Conservation (phyloP, 768 basidiomycete genomes). For the Naganishia vishniacii region DNA sequence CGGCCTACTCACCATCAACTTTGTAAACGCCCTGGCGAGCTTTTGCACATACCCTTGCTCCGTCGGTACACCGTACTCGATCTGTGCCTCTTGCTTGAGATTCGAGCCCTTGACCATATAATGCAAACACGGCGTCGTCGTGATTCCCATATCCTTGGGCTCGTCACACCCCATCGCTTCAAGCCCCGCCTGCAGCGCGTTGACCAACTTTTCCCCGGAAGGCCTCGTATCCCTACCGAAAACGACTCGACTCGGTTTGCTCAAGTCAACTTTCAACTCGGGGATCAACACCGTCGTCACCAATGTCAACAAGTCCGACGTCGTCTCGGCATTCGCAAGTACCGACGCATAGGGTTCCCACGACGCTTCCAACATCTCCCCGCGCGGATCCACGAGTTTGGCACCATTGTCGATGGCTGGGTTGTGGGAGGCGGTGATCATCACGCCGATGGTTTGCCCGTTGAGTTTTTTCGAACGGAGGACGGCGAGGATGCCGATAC, state of each 20-base stretch:
- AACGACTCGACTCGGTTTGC: constrained; percentile 71
- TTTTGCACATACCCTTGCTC: constrained; percentile 79
- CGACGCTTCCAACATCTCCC: constrained; percentile 90
- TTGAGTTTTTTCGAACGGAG: constrained; percentile 85
- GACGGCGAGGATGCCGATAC: constrained; percentile 82
- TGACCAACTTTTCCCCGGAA: constrained; percentile 68
- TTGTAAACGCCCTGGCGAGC: constrained; percentile 74
- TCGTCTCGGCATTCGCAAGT: constrained; percentile 74
- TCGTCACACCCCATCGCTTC: constrained; percentile 57
- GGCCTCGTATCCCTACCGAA: constrained; percentile 92
- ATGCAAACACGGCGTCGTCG: constrained; percentile 91
- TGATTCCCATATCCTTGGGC: constrained; percentile 69
- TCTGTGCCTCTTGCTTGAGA: constrained; percentile 67
- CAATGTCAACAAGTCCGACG: constrained; percentile 64
- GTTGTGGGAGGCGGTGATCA: constrained; percentile 99
- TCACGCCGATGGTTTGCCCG: constrained; percentile 88
- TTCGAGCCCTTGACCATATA: constrained; percentile 89
- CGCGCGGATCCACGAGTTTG: constrained; percentile 92
- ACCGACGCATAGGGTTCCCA: constrained; percentile 87
- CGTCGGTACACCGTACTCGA: constrained; percentile 69
- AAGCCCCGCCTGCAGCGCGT: constrained; percentile 76
- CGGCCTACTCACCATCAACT: constrained; percentile 64
- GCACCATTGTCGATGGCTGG: constrained; percentile 99
- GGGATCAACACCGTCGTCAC: constrained; percentile 62
- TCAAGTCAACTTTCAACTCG: constrained; percentile 66